Evolutionary conservation across 305 asterid genomes (phyloP).

Genomic region (Withania somnifera): DNA sequence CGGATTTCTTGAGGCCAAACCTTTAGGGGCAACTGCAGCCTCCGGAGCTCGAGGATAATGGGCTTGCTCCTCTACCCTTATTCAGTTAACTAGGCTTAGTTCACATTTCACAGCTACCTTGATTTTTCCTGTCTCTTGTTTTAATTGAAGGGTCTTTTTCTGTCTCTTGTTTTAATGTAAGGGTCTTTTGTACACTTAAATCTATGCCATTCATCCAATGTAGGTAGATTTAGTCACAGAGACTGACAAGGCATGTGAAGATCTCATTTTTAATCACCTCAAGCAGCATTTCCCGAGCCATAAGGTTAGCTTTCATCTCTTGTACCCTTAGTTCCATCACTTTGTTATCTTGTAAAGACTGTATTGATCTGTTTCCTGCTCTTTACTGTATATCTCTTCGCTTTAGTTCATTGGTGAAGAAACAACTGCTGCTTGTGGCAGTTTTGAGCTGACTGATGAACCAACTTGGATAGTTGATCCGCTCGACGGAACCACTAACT

Average conservation of each 20-base stretch:
- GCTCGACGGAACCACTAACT: constrained; percentile 91
- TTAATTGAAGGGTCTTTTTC: background rate
- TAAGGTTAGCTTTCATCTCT: constrained; percentile 34
- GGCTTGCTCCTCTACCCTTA: background rate
- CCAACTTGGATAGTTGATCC: constrained; percentile 99
- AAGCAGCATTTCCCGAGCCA: constrained; percentile 63
- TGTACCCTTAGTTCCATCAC: background rate
- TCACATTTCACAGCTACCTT: background rate
- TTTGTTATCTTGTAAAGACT: background rate
- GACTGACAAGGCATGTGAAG: constrained; percentile 90
- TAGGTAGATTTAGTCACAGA: constrained; percentile 98
- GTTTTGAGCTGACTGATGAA: constrained; percentile 62
- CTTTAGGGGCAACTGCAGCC: background rate
- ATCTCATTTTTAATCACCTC: constrained; percentile 57
- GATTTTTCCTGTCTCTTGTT: background rate
- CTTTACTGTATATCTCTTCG: background rate
- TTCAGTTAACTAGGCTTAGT: background rate
- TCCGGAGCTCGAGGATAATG: background rate
- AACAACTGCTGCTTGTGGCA: constrained; percentile 84
- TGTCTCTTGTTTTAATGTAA: background rate
- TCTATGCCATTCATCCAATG: background rate
- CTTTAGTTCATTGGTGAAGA: constrained; percentile 92
- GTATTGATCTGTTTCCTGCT: background rate
- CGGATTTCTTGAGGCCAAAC: background rate
- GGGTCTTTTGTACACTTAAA: background rate